phyloP scores from a whole-genome alignment of 805 yeast genomes.

The Hanseniaspora occidentalis region DNA sequence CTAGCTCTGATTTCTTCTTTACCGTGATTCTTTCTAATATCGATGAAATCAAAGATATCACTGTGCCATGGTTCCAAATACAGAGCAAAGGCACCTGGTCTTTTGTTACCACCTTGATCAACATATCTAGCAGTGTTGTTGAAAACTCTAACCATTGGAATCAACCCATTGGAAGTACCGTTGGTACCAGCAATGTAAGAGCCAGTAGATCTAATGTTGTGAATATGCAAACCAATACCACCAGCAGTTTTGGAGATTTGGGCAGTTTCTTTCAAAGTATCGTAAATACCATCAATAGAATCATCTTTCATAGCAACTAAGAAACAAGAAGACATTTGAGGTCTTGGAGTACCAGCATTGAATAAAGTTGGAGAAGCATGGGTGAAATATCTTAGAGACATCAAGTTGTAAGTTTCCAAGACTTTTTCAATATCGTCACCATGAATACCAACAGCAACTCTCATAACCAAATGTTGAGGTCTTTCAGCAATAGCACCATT shows the following conservation, averaged over 20 bases:
- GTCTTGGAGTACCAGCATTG: constrained; percentile 81
- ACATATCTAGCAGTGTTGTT: constrained; percentile 95
- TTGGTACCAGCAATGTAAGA: constrained; percentile 83
- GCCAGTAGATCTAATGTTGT: constrained; percentile 78
- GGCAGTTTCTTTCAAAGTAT: constrained; percentile 79
- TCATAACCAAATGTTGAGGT: constrained; percentile 80
- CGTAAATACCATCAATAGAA: constrained; percentile 90
- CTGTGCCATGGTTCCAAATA: constrained; percentile 97
- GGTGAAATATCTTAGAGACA: constrained; percentile 79
- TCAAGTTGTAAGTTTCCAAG: constrained; percentile 71
- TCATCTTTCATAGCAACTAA: constrained; percentile 85
- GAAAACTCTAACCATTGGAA: constrained; percentile 94
- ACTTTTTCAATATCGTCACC: constrained; percentile 51
- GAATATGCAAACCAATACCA: constrained; percentile 85
- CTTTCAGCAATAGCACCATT: constrained; percentile 69
- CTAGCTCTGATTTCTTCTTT: constrained; percentile 90
- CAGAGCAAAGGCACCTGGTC: constrained; percentile 95
- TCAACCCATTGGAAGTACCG: constrained; percentile 84
- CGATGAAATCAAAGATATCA: constrained; percentile 77
- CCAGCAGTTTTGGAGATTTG: constrained; percentile 91
- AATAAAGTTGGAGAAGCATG: constrained; percentile 94
- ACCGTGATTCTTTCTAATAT: constrained; percentile 86
- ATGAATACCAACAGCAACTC: constrained; percentile 89
- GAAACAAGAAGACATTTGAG: constrained; percentile 87
- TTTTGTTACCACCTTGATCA: constrained; percentile 95